A percentile compares a stretch with the other conserved stretches of the same genome.
Conservation (phyloP, 139 green algal species). For the Chlamydomonas eustigma region DNA sequence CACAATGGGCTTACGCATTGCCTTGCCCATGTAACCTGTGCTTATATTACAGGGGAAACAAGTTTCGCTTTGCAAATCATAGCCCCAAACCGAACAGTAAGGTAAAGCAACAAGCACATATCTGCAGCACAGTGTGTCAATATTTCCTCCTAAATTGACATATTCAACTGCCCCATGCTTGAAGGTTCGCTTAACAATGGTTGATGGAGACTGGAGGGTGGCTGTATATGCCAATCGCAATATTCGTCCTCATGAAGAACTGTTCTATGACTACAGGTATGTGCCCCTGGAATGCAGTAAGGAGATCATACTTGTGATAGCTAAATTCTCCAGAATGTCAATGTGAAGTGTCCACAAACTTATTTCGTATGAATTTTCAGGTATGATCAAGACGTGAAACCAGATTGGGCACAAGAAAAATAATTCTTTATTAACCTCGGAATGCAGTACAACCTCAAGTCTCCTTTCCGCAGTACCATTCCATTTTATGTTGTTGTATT, state of each 20-base stretch:
- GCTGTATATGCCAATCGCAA: constrained; percentile 65
- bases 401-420: not conserved
- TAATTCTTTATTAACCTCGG: not conserved
- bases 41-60: constrained; percentile 65
- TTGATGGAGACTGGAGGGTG: constrained; percentile 83
- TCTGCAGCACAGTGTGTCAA: too few species aligned
- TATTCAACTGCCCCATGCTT: too few species aligned
- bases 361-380: not conserved
- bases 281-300: not conserved
- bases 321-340: too few species aligned
- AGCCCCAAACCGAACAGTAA: constrained; percentile 25
- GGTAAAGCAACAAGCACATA: not conserved
- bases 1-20: too few species aligned
- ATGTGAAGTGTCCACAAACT: not conserved
- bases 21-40: not conserved
- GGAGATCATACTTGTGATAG: not conserved
- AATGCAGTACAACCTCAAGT: too few species aligned
- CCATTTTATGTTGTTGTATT: too few species aligned
- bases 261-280: constrained; percentile 51
- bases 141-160: too few species aligned
- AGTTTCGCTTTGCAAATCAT: constrained; percentile 87
- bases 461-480: too few species aligned
- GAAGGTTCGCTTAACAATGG: constrained; percentile 22
- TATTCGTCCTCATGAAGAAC: constrained; percentile 61
- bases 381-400: constrained; percentile 8